Evolutionary conservation across 257 asterid genomes (phyloP).

Genomic region (Forsythia viridissima): DNA sequence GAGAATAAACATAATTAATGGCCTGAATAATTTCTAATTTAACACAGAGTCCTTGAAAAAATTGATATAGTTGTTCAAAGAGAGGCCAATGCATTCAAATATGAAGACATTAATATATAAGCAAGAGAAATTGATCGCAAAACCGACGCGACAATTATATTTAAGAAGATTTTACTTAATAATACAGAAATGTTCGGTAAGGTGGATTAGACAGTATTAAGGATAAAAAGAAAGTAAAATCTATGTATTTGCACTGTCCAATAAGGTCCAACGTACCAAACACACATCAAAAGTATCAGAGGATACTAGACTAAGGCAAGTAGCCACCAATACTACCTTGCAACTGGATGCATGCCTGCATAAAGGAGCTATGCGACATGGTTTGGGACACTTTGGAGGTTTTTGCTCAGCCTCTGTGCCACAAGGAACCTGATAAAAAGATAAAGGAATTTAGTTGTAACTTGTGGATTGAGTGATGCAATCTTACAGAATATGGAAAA

Average conservation of each 20-base stretch:
- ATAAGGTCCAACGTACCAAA: neutral
- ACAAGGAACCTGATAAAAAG: constrained; percentile 82
- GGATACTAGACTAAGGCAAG: neutral
- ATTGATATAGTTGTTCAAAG: neutral
- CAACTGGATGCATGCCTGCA: constrained; percentile 63
- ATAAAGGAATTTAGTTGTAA: constrained; percentile 24
- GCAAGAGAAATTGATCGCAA: neutral
- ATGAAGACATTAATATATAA: neutral
- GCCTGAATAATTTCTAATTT: constrained; percentile 4
- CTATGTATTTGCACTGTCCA: neutral
- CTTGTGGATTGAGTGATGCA: constrained; percentile 1
- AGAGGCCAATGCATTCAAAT: neutral
- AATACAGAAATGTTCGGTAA: neutral
- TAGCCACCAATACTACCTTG: constrained; percentile 56
- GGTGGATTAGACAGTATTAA: neutral
- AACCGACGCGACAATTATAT: neutral
- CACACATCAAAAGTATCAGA: neutral
- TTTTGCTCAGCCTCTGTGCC: constrained; percentile 85
- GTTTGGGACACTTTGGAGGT: constrained; percentile 86
- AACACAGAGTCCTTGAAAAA: neutral
- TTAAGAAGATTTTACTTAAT: neutral
- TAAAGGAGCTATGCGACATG: constrained; percentile 60
- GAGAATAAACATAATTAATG: constrained; percentile 17
- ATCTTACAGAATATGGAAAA: neutral
- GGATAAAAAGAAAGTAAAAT: neutral